A percentile compares a stretch with the other conserved stretches of the same genome.
Evolutionary conservation across 108 stramenopile species (phyloP).

Genomic region (Thalassiosira profunda): DNA sequence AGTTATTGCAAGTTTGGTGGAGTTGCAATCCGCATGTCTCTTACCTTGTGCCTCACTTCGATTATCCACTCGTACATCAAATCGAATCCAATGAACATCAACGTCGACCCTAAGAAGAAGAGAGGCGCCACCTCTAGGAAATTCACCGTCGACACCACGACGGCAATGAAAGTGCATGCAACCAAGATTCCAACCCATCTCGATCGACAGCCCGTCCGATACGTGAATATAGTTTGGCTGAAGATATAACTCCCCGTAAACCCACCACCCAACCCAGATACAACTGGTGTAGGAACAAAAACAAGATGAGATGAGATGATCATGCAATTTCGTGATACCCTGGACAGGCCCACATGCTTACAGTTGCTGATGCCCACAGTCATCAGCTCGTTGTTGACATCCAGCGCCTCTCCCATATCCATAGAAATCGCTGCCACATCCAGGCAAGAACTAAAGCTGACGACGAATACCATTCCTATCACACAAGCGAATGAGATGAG

Average conservation of each 20-base stretch:
- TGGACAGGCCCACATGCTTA: constrained; percentile 46
- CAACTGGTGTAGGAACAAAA: constrained; percentile 43
- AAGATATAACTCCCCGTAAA: constrained; percentile 98
- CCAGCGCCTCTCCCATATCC: constrained; percentile 93
- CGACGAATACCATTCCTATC: constrained; percentile 95
- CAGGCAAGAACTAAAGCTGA: constrained; percentile 96
- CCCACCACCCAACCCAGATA: constrained; percentile 83
- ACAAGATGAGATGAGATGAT: neutral
- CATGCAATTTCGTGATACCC: neutral
- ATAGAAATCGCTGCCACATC: constrained; percentile 95
- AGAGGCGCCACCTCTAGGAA: constrained; percentile 77
- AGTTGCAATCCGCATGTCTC: too few species aligned
- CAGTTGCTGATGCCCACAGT: constrained; percentile 95
- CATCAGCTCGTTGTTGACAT: constrained; percentile 92
- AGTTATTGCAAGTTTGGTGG: too few species aligned
- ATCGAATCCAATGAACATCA: constrained; percentile 95
- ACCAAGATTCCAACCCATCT: constrained; percentile 82
- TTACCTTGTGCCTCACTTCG: constrained; percentile 85
- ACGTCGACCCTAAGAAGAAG: constrained; percentile 94
- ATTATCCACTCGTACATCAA: constrained; percentile 96
- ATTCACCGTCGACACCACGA: constrained; percentile 77
- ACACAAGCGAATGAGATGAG: neutral
- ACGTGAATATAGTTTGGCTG: constrained; percentile 98
- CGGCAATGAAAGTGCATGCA: constrained; percentile 60
- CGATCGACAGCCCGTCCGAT: constrained; percentile 80